A percentile compares a stretch with the other conserved stretches of the same genome.
Evolutionary conservation across 768 basidiomycete species (phyloP).

Genomic region (Roridomyces roridus): DNA sequence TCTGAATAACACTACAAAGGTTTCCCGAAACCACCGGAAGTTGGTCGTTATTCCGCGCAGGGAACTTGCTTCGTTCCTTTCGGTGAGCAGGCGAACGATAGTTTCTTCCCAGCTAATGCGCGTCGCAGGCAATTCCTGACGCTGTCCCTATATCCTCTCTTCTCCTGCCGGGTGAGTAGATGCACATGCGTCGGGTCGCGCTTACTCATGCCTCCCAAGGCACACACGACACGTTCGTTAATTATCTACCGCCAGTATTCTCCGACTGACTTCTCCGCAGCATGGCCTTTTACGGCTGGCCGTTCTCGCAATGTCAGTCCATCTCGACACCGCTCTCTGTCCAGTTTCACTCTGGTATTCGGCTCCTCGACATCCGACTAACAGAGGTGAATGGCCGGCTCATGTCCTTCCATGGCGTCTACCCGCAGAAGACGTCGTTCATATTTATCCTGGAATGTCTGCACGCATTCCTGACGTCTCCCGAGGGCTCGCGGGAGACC

Average conservation of each 20-base stretch:
- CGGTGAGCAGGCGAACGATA: conserved; percentile 24
- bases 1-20: conserved; percentile 41
- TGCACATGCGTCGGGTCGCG: conserved; percentile 17
- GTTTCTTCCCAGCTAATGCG: neutral
- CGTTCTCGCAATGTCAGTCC: conserved; percentile 87
- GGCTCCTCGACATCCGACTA: conserved; percentile 83
- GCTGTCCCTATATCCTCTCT: conserved; percentile 70
- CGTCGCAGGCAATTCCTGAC: conserved; percentile 64
- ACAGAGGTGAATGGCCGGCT: conserved; percentile 67
- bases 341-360: conserved; percentile 81
- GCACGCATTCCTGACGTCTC: conserved; percentile 66
- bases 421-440: conserved; percentile 75
- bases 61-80: conserved; percentile 58
- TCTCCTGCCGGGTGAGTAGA: conserved; percentile 72
- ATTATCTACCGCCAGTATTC: neutral
- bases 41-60: conserved; percentile 68
- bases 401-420: conserved; percentile 80
- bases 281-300: conserved; percentile 87
- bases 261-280: conserved; percentile 38
- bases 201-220: conserved; percentile 38
- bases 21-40: conserved; percentile 47
- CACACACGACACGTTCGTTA: conserved; percentile 72
- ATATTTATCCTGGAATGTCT: conserved; percentile 65
- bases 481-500: conserved; percentile 67
- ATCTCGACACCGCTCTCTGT: conserved; percentile 60